A percentile compares a stretch with the other conserved stretches of the same genome.
These are phyloP conservation scores for Cyamopsis tetragonoloba DNA, from an alignment of 306 rosid genomes.

Conservation along the genomic window DNA sequence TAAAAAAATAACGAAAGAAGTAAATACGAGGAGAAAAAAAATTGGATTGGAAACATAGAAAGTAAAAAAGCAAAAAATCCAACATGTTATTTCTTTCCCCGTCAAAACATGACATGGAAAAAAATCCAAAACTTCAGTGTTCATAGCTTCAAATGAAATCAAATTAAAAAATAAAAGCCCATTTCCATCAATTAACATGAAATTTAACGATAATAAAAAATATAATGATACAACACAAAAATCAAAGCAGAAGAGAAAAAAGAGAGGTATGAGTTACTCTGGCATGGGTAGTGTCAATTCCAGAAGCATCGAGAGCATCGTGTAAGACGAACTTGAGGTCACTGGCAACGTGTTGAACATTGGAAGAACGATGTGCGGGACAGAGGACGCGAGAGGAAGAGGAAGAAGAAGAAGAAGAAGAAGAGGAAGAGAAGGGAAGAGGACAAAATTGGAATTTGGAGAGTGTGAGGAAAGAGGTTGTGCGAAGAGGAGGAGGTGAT, in stretches of 20 bases:
- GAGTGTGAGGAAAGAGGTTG: constrained; percentile 23
- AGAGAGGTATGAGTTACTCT: constrained; percentile 36
- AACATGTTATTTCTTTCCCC: too few species aligned
- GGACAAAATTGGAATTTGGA: constrained; percentile 41
- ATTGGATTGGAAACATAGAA: not conserved
- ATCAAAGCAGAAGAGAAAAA: not conserved
- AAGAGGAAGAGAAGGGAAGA: not conserved
- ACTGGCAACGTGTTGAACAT: constrained; percentile 14
- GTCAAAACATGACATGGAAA: not conserved
- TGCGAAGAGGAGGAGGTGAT: not conserved
- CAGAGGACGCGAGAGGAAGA: constrained; percentile 38
- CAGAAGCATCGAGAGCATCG: constrained; percentile 79
- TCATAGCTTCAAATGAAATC: not conserved
- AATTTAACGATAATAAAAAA: not conserved
- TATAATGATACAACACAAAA: not conserved
- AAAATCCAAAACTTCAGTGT: not conserved
- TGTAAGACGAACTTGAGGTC: constrained; percentile 61
- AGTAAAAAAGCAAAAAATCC: not conserved
- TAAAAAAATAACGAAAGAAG: not conserved
- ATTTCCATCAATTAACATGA: not conserved
- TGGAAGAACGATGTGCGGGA: constrained; percentile 22
- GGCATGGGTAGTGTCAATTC: constrained; percentile 65
- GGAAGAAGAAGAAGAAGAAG: constrained; percentile 3
- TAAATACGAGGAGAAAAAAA: not conserved
- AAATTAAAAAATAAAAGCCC: not conserved